A percentile compares a stretch with the other conserved stretches of the same genome.
These are phyloP conservation scores for Tuber melanosporum DNA, from an alignment of 495 filamentous ascomycete genomes.

Conservation along the genomic window DNA sequence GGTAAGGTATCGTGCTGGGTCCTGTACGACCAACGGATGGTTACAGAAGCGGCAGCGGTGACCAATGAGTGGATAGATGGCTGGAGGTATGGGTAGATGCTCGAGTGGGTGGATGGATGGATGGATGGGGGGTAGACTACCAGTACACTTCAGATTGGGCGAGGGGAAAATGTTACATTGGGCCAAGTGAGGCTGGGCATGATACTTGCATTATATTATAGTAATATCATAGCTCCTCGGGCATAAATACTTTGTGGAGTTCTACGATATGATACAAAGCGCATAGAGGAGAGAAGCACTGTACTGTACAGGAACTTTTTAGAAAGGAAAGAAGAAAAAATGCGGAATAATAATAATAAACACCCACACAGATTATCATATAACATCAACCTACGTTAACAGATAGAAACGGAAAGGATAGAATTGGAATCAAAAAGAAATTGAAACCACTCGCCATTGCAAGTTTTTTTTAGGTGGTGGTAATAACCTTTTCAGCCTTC, in stretches of 20 bases:
- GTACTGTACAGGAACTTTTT: background rate
- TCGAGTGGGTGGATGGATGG: background rate
- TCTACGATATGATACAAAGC: background rate
- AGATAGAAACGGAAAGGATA: background rate
- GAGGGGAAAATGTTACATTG: background rate
- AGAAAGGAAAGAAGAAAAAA: background rate
- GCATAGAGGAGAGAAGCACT: background rate
- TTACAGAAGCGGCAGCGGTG: background rate
- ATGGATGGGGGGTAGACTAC: background rate
- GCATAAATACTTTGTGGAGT: background rate
- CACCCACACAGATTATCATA: background rate
- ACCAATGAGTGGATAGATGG: background rate
- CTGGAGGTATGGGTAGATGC: background rate
- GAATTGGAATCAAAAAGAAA: background rate
- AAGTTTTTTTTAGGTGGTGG: background rate
- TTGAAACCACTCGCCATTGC: background rate
- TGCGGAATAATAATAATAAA: no score
- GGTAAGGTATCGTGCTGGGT: background rate
- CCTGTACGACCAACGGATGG: background rate
- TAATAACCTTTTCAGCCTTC: background rate
- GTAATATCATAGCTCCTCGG: background rate
- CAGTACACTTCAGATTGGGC: background rate
- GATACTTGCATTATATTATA: background rate
- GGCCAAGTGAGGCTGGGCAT: background rate
- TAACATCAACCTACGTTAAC: background rate